Evolutionary conservation across 768 basidiomycete genomes (phyloP).

Genomic region (Macrolepiota fuliginosa): DNA sequence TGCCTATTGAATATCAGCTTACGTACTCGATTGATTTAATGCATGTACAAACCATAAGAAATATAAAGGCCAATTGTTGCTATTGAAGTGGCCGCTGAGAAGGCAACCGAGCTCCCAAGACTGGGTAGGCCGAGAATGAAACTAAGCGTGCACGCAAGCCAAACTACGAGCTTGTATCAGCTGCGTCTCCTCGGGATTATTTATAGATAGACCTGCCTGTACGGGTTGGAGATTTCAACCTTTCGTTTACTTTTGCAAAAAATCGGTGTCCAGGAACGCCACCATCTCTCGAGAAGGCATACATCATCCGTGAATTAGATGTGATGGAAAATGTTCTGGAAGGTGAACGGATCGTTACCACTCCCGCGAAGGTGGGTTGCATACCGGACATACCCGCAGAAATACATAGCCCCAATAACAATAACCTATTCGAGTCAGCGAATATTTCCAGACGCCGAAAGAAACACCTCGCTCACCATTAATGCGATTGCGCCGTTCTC

Average conservation of each 20-base stretch:
- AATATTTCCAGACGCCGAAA: neutral
- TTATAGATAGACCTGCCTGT: slow-evolving; percentile 42
- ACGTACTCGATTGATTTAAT: neutral
- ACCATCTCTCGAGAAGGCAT: slow-evolving; percentile 74
- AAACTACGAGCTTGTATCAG: slow-evolving; percentile 42
- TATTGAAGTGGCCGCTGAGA: slow-evolving; percentile 57
- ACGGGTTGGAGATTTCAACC: slow-evolving; percentile 62
- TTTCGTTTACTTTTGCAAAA: slow-evolving; percentile 59
- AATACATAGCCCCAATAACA: slow-evolving; percentile 71
- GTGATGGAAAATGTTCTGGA: slow-evolving; percentile 72
- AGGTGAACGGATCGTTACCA: neutral
- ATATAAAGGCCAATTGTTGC: slow-evolving; percentile 78
- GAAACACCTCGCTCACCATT: slow-evolving; percentile 43
- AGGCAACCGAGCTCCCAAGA: slow-evolving; percentile 71
- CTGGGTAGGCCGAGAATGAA: slow-evolving; percentile 75
- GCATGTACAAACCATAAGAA: slow-evolving; percentile 52
- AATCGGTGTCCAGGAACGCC: slow-evolving; percentile 67
- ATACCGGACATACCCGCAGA: slow-evolving; percentile 54
- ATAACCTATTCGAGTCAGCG: slow-evolving; percentile 40
- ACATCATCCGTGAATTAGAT: slow-evolving; percentile 83
- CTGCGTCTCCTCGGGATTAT: neutral
- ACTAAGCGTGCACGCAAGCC: slow-evolving; percentile 75
- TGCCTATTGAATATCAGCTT: slow-evolving; percentile 31
- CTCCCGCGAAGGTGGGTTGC: neutral
- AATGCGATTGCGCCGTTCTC: slow-evolving; percentile 70